These are phyloP conservation scores for Cryomyces minteri DNA, from an alignment of 495 filamentous ascomycete genomes.

Conservation along the genomic window DNA sequence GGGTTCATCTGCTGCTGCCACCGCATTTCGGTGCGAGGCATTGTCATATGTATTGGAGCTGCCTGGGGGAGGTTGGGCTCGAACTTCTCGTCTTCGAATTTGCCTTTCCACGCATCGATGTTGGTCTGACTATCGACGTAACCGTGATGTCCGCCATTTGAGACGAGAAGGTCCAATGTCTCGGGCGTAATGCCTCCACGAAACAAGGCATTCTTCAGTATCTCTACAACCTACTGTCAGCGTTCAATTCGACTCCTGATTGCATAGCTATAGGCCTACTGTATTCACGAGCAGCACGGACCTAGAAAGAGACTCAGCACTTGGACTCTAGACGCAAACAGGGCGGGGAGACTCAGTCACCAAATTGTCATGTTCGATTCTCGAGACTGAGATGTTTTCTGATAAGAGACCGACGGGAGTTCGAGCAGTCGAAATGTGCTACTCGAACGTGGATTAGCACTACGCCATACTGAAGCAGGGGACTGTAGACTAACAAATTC, in stretches of 20 bases:
- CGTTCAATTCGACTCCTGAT: not conserved
- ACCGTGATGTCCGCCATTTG: constrained; percentile 4
- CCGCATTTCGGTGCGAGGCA: too few species aligned
- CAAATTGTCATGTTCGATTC: constrained; percentile 34
- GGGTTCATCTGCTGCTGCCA: too few species aligned
- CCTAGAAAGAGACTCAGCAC: constrained; percentile 13
- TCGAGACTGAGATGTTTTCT: constrained; percentile 31
- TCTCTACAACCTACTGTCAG: constrained; percentile 23
- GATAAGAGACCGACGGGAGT: constrained; percentile 17
- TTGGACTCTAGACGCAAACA: not conserved
- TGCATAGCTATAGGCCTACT: not conserved
- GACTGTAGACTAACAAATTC: constrained; percentile 19
- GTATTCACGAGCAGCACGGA: constrained; percentile 26
- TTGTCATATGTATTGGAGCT: too few species aligned
- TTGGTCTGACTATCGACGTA: too few species aligned
- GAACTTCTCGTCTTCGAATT: too few species aligned
- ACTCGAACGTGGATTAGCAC: too few species aligned
- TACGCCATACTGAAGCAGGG: too few species aligned
- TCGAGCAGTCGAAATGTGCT: constrained; percentile 8
- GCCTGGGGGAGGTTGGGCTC: too few species aligned
- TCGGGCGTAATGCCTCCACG: constrained; percentile 42
- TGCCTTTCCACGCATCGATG: too few species aligned
- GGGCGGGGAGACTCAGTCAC: constrained; percentile 18
- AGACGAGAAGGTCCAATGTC: constrained; percentile 29
- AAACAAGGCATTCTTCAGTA: constrained; percentile 41